Conservation (phyloP, 495 filamentous ascomycete genomes). For the Xylaria sp. region DNA sequence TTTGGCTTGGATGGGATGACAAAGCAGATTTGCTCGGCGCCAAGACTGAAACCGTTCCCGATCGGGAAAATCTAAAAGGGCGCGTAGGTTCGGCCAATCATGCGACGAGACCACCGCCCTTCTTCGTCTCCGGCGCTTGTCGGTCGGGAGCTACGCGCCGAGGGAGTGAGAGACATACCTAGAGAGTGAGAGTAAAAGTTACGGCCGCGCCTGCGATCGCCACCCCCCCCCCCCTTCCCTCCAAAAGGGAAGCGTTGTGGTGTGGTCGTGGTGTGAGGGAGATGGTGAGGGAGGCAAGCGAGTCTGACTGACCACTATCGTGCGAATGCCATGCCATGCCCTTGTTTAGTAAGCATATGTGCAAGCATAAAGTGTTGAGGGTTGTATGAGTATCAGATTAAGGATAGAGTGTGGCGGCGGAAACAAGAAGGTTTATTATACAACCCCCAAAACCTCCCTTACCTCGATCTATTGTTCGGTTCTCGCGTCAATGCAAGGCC, state of each 20-base stretch:
- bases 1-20: background rate
- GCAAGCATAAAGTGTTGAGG: background rate
- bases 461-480: background rate
- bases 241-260: background rate
- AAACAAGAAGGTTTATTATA: background rate
- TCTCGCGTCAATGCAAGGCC: background rate
- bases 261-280: background rate
- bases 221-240: background rate
- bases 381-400: constrained; percentile 15
- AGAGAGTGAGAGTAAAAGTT: too few species aligned
- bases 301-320: too few species aligned
- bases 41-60: background rate
- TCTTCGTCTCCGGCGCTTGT: constrained; percentile 23
- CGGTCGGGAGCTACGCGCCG: constrained; percentile 9
- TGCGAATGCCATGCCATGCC: background rate
- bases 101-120: background rate
- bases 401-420: constrained; percentile 10
- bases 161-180: background rate
- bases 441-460: constrained; percentile 15
- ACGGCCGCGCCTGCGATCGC: constrained; percentile 2
- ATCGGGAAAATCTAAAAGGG: background rate
- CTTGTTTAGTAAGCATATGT: background rate
- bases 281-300: background rate
- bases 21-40: background rate
- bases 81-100: constrained; percentile 20